These are phyloP conservation scores for Boeremia exigua DNA, from an alignment of 2,329 filamentous ascomycete genomes.

Conservation along the genomic window DNA sequence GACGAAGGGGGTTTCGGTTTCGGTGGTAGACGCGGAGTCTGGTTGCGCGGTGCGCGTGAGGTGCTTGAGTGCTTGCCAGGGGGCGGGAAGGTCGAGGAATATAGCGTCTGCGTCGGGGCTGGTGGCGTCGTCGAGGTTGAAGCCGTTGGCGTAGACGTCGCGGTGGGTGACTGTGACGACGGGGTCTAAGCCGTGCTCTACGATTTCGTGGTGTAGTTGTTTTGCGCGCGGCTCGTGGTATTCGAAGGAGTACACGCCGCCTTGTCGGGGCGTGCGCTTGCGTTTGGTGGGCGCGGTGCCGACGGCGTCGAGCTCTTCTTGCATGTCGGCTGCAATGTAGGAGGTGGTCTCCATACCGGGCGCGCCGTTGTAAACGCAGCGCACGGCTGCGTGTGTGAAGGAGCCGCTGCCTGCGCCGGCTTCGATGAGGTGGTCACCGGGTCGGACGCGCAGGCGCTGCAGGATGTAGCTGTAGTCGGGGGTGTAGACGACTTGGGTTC, in stretches of 20 bases:
- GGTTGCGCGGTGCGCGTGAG: conserved; percentile 61
- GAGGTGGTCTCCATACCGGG: conserved; percentile 47
- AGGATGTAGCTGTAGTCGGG: conserved; percentile 87
- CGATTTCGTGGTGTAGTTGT: conserved; percentile 72
- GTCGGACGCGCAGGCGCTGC: conserved; percentile 74
- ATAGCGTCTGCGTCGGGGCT: conserved; percentile 66
- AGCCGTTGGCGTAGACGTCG: conserved; percentile 79
- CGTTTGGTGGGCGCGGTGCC: conserved; percentile 24
- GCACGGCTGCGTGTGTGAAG: conserved; percentile 79
- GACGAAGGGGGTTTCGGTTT: conserved; percentile 30
- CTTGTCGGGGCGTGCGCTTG: conserved; percentile 52
- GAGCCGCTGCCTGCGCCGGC: conserved; percentile 83
- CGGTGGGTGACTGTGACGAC: conserved; percentile 77
- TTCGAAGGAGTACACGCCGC: conserved; percentile 82
- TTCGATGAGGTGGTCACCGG: conserved; percentile 76
- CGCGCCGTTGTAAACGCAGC: conserved; percentile 78
- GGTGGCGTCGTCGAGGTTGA: conserved; percentile 58
- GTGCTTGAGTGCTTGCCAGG: conserved; percentile 79
- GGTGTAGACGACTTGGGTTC: conserved; percentile 86
- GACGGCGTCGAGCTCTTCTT: conserved; percentile 43
- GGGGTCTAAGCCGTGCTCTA: conserved; percentile 68
- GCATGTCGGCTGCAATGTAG: conserved; percentile 21
- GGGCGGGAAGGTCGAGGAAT: conserved; percentile 81
- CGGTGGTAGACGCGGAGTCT: conserved; percentile 33
- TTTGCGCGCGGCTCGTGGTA: conserved; percentile 76